A percentile compares a stretch with the other conserved stretches of the same genome.
Evolutionary conservation across 1,139 yeast genomes (phyloP).

Genomic region (Yamadazyma dendronema): DNA sequence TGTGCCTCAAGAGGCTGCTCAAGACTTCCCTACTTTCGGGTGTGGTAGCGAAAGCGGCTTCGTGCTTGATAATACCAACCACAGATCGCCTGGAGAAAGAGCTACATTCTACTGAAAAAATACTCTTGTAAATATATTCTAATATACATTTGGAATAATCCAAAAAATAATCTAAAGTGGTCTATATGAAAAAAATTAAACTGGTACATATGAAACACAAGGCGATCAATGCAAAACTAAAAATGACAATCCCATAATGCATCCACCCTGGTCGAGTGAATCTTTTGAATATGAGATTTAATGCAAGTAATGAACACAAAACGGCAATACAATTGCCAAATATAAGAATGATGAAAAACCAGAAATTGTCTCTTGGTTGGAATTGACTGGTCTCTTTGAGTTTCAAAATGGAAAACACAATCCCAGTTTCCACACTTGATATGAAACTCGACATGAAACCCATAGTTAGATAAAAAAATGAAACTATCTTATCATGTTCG

Average conservation of each 20-base stretch:
- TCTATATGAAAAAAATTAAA: slow-evolving; percentile 7
- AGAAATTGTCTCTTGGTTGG: slow-evolving; percentile 29
- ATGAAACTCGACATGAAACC: slow-evolving; percentile 36
- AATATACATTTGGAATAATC: too few relatives aligned
- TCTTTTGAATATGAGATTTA: slow-evolving; percentile 13
- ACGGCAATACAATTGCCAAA: slow-evolving; percentile 36
- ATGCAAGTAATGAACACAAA: slow-evolving; percentile 20
- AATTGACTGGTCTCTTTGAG: slow-evolving; percentile 21
- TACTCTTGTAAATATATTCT: background rate
- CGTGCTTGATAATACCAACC: slow-evolving; percentile 34
- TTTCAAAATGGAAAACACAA: slow-evolving; percentile 35
- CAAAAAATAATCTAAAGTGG: too few relatives aligned
- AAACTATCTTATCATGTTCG: slow-evolving; percentile 37
- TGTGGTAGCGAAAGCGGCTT: slow-evolving; percentile 51
- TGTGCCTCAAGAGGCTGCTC: slow-evolving; percentile 6
- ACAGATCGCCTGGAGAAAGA: slow-evolving; percentile 44
- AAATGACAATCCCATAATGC: slow-evolving; percentile 11
- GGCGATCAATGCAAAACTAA: slow-evolving; percentile 13
- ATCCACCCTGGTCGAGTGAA: slow-evolving; percentile 10
- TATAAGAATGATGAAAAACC: slow-evolving; percentile 32
- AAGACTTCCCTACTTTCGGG: slow-evolving; percentile 33
- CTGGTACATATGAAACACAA: slow-evolving; percentile 9
- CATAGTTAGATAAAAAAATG: slow-evolving; percentile 33
- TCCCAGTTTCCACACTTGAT: slow-evolving; percentile 44
- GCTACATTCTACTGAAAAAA: slow-evolving; percentile 1